These are phyloP conservation scores for Diaporthe eres DNA, from an alignment of 2,329 filamentous ascomycete species.

Conservation along the genomic window DNA sequence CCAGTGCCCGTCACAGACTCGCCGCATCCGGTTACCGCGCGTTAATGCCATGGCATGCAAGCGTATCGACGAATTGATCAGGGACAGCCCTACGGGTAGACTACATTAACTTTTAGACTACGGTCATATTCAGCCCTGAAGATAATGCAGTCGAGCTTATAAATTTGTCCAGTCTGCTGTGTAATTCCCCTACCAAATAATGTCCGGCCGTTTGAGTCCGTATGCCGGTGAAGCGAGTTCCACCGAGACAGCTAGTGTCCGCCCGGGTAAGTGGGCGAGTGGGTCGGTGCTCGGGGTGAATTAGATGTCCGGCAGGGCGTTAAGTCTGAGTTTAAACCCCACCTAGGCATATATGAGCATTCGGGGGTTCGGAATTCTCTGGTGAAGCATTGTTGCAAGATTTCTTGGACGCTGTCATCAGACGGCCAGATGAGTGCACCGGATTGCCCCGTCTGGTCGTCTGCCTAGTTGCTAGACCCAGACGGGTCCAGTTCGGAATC, in stretches of 20 bases:
- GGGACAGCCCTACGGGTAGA: background rate
- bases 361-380: conserved; percentile 20
- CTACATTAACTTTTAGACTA: background rate
- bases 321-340: background rate
- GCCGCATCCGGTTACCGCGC: background rate
- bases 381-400: background rate
- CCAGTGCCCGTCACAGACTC: background rate
- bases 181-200: too few relatives aligned
- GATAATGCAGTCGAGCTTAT: too few relatives aligned
- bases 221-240: background rate
- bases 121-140: background rate
- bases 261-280: background rate
- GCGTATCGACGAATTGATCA: background rate
- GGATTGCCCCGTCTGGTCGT: background rate
- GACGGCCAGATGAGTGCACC: background rate
- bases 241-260: background rate
- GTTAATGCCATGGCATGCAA: background rate
- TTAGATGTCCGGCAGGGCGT: background rate
- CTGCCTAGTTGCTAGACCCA: background rate
- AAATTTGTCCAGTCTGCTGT: background rate
- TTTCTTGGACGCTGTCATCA: background rate
- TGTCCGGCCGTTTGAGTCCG: background rate
- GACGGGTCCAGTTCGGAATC: background rate
- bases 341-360: background rate
- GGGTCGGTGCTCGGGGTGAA: conserved; percentile 4